Conservation (phyloP, 179 eudicot species). For the Silene vulgaris region DNA sequence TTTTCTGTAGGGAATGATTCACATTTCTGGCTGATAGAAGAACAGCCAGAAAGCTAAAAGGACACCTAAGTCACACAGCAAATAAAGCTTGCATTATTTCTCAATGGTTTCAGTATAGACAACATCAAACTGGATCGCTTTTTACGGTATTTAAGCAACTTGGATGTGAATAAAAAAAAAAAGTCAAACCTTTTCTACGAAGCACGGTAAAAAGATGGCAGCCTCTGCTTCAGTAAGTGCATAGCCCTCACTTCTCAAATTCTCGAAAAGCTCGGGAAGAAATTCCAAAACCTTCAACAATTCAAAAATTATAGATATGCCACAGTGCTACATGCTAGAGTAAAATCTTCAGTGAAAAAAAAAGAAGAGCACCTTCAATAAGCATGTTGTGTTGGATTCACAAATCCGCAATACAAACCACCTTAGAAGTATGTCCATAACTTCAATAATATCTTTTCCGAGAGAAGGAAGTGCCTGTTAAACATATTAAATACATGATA, state of each 20-base stretch:
- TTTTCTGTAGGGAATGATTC: not conserved
- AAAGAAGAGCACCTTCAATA: constrained; percentile 61
- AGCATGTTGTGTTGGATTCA: constrained; percentile 91
- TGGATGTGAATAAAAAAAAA: not conserved
- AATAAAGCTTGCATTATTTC: not conserved
- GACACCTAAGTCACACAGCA: not conserved
- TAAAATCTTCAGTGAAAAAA: no score
- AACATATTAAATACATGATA: constrained; percentile 13
- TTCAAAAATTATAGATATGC: constrained; percentile 6
- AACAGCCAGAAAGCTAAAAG: not conserved
- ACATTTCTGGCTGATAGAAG: not conserved
- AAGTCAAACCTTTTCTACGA: constrained; percentile 71
- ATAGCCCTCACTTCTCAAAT: constrained; percentile 75
- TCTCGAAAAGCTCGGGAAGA: constrained; percentile 82
- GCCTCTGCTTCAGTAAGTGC: constrained; percentile 89
- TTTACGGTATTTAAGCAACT: not conserved
- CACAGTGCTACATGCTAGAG: not conserved
- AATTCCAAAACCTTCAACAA: constrained; percentile 70
- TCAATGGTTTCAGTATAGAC: constrained; percentile 3
- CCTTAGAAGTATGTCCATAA: constrained; percentile 75
- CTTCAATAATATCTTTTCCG: constrained; percentile 69
- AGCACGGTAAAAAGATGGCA: constrained; percentile 80
- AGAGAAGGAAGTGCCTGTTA: constrained; percentile 73
- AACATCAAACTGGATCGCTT: not conserved
- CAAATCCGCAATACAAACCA: constrained; percentile 94